Conservation (phyloP, 768 basidiomycete species). For the Termitomyces sp. region DNA sequence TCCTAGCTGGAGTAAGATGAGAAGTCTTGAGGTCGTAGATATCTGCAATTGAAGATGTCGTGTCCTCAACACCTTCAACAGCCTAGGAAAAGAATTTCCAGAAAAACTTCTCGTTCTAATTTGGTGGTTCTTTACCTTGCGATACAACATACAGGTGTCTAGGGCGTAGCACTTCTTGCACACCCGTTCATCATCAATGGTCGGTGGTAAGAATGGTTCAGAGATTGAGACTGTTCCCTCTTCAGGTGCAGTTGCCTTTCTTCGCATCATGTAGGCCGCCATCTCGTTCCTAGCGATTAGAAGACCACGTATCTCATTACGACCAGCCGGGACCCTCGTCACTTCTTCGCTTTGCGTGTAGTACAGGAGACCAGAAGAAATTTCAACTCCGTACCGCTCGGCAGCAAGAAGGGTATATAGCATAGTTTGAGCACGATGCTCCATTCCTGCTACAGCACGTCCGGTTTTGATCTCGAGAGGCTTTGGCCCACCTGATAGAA, state of each 20-base stretch:
- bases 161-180: conserved; percentile 81
- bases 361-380: conserved; percentile 82
- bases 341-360: conserved; percentile 93
- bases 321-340: conserved; percentile 69
- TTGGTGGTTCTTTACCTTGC: conserved; percentile 47
- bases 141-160: conserved; percentile 92
- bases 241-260: conserved; percentile 21
- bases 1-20: conserved; percentile 65
- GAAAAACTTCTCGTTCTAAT: conserved; percentile 5
- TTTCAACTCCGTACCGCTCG: conserved; percentile 83
- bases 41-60: conserved; percentile 49
- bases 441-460: conserved; percentile 64
- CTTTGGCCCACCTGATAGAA: conserved; percentile 35
- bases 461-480: conserved; percentile 99
- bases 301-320: conserved; percentile 82
- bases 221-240: conserved; percentile 12
- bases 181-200: conserved; percentile 73
- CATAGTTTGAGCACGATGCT: conserved; percentile 98
- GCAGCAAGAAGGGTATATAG: conserved; percentile 87
- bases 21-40: conserved; percentile 75
- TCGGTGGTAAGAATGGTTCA: conserved; percentile 74
- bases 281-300: conserved; percentile 82
- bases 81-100: conserved; percentile 34
- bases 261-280: conserved; percentile 66
- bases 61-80: conserved; percentile 58